phyloP scores from a whole-genome alignment of 768 basidiomycete genomes.

The Russula sp. region DNA sequence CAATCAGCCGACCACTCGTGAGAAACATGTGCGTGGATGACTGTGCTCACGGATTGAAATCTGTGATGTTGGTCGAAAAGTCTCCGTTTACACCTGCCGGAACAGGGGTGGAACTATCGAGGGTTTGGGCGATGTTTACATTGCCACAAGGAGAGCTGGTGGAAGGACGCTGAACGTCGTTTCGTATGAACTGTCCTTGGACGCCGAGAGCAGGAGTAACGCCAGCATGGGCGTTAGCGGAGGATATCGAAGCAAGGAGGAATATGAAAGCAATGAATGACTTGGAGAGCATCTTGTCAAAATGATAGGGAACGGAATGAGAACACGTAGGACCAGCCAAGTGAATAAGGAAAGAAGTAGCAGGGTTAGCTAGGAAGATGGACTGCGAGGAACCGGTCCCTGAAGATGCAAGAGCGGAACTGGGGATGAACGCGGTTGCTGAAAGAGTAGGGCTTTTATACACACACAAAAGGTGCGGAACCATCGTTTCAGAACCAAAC shows the following conservation, averaged over 20 bases:
- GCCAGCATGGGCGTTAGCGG: constrained; percentile 44
- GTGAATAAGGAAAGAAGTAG: no score
- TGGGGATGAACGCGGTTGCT: not conserved
- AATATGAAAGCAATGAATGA: constrained; percentile 35
- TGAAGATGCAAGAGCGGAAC: constrained; percentile 1
- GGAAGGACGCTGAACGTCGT: constrained; percentile 37
- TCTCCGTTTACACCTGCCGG: constrained; percentile 40
- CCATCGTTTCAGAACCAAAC: not conserved
- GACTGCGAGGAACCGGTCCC: constrained; percentile 25
- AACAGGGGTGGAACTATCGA: constrained; percentile 40
- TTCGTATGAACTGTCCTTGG: constrained; percentile 30
- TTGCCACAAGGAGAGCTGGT: constrained; percentile 43
- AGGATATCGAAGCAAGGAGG: constrained; percentile 39
- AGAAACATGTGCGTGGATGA: constrained; percentile 36
- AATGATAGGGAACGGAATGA: no score
- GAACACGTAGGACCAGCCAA: constrained; percentile 8
- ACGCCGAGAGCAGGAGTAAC: constrained; percentile 45
- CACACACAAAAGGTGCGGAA: not conserved
- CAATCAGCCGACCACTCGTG: constrained; percentile 42
- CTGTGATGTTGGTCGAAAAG: constrained; percentile 43
- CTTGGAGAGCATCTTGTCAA: constrained; percentile 34
- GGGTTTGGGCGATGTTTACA: constrained; percentile 41
- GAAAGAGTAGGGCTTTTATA: constrained; percentile 9
- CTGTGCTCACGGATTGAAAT: constrained; percentile 48
- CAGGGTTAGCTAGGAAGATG: no score